Evolutionary conservation across 331 rosid genomes (phyloP).

Genomic region (Malus hybrid): DNA sequence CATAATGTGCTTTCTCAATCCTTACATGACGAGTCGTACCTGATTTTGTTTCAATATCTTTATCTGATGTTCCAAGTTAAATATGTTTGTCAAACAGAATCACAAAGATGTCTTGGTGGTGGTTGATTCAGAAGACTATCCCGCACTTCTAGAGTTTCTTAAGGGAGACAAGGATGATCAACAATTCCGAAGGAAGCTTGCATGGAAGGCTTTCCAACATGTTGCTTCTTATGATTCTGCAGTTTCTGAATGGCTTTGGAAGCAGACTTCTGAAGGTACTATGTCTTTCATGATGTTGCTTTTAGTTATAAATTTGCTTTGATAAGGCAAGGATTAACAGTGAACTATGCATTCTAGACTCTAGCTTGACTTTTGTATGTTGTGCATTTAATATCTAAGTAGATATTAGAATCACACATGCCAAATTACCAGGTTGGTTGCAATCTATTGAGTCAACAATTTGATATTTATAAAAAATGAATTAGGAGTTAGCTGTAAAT

Average conservation of each 20-base stretch:
- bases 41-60: neutral
- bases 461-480: neutral
- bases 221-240: constrained; percentile 91
- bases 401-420: neutral
- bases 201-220: constrained; percentile 93
- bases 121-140: constrained; percentile 87
- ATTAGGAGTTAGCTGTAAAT: neutral
- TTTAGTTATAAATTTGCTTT: neutral
- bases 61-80: constrained; percentile 5
- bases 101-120: constrained; percentile 89
- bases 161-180: constrained; percentile 51
- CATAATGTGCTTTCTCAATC: too few species aligned
- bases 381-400: neutral
- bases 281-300: neutral
- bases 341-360: neutral
- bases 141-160: constrained; percentile 61
- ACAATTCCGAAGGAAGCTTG: constrained; percentile 72
- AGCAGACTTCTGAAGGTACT: constrained; percentile 68
- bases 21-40: neutral
- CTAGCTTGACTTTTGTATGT: neutral
- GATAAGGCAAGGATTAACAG: neutral
- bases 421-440: neutral
- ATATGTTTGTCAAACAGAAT: constrained; percentile 46
- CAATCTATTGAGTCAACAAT: neutral
- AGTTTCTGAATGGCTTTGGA: constrained; percentile 95